Base-by-base conservation (phyloP, 139 green algal genomes). In the Micromonas commoda region DNA sequence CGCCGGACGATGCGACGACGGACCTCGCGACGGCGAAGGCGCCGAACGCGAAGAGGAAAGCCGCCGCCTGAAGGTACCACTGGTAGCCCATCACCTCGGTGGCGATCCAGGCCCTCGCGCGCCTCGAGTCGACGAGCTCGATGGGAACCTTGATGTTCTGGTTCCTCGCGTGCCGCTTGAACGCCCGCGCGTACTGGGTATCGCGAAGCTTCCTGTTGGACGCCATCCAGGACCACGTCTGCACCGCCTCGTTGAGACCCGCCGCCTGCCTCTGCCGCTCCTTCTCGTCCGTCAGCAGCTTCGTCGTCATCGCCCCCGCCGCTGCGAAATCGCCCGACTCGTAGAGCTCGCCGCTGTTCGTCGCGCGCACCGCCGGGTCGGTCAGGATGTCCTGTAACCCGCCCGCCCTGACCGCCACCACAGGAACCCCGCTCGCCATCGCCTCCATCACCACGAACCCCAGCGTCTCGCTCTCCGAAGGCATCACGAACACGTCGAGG, bases 401-500 rank as follows among this genome's bases (percentile, higher is more conserved):
- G 6, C 77, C 93, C 3, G 93, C 93, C 19, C 82, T 81, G 32
- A 97, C 94, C 9, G 93, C 90, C 33, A 99, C 94, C 31, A 97
- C 94, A 0, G 95, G 86, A 69, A 97, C 71, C 16, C 89, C 89
- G 16, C 71, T 87, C 13, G 95, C 93, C 95, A 99, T 99, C 13
- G 94, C 90, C 84, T 99, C 95, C 57, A 99, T 83, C 28, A 96
- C 95, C 37, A 99, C 95, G 85, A 99, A 99, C 26, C 94, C 94
- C 3, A 98, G 88, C 2, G 94, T 98, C 85, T 97, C 93, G 1
- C 81, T 91, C 77, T 97, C 90, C 13, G 81, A 91, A 16, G 95
- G 95, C 92, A 97, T 99, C 45, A 97, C 82, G 83, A 99, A 98
- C 16, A 98, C 83, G 87, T 98, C 94, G 1, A 86, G 89, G 23